Percentiles rank a stretch among this genome's conserved stretches.
These are phyloP conservation scores for Monosporascus sp. DNA, from an alignment of 2,329 filamentous ascomycete species.

Conservation along the genomic window DNA sequence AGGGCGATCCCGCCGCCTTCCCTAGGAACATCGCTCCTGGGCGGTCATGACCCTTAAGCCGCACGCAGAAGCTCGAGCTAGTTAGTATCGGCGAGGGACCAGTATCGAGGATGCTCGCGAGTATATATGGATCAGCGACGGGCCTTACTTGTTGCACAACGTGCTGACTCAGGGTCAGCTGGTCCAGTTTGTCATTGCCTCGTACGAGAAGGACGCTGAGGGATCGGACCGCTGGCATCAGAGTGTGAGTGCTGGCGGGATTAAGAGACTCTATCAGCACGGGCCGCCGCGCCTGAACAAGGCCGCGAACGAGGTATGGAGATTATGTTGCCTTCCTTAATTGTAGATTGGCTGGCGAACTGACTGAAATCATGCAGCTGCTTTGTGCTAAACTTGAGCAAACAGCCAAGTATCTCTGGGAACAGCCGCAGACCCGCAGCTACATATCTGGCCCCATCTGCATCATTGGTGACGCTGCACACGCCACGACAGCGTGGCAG, in stretches of 20 bases:
- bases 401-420: slow-evolving; percentile 17
- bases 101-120: slow-evolving; percentile 17
- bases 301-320: slow-evolving; percentile 16
- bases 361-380: slow-evolving; percentile 8
- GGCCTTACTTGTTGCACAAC: slow-evolving; percentile 12
- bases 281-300: slow-evolving; percentile 15
- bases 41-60: slow-evolving; percentile 16
- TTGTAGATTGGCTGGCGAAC: neutral
- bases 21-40: slow-evolving; percentile 18
- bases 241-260: slow-evolving; percentile 9
- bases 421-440: slow-evolving; percentile 12
- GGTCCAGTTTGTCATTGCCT: slow-evolving; percentile 16
- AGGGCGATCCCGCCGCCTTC: slow-evolving; percentile 14
- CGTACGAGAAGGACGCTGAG: slow-evolving; percentile 8
- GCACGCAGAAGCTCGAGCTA: slow-evolving; percentile 11
- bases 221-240: slow-evolving; percentile 13
- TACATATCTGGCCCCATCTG: slow-evolving; percentile 16
- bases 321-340: neutral
- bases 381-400: slow-evolving; percentile 16
- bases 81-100: slow-evolving; percentile 11
- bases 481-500: slow-evolving; percentile 15
- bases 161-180: slow-evolving; percentile 13
- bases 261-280: slow-evolving; percentile 11
- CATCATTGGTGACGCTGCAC: slow-evolving; percentile 14
- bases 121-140: slow-evolving; percentile 16